Percentiles rank a stretch among this genome's conserved stretches.
These are phyloP conservation scores for Alternaria arborescens DNA, from an alignment of 2,329 filamentous ascomycete genomes.

Conservation along the genomic window DNA sequence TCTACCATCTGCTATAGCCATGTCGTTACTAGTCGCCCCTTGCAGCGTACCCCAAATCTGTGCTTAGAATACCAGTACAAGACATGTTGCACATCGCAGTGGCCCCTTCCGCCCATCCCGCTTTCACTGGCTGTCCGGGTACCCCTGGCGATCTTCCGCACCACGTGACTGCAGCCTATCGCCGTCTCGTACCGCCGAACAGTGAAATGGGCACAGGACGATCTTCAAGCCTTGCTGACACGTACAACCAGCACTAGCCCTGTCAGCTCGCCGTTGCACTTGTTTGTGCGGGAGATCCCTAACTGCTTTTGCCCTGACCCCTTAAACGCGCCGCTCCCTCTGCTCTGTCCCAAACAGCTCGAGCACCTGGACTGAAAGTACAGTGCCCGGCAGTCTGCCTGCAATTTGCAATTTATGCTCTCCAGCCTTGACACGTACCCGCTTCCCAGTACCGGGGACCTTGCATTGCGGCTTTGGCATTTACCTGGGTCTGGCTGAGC, in stretches of 20 bases:
- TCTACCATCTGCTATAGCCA: background rate
- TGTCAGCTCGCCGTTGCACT: conserved; percentile 16
- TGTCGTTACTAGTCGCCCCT: background rate
- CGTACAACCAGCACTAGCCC: conserved; percentile 28
- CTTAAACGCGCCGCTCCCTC: conserved; percentile 24
- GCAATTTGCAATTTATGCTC: conserved; percentile 18
- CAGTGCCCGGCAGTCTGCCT: conserved; percentile 1
- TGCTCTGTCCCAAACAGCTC: conserved; percentile 14
- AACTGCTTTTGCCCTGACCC: conserved; percentile 20
- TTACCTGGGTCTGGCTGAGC: conserved; percentile 13
- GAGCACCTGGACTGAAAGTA: conserved; percentile 12
- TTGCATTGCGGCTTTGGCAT: conserved; percentile 12
- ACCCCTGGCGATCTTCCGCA: conserved; percentile 24
- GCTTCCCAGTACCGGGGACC: conserved; percentile 7
- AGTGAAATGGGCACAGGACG: conserved; percentile 16
- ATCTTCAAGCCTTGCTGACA: conserved; percentile 33
- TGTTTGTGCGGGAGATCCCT: conserved; percentile 6
- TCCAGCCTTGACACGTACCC: conserved; percentile 3
- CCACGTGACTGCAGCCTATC: conserved; percentile 17
- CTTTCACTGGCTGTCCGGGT: conserved; percentile 8
- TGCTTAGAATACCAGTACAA: background rate
- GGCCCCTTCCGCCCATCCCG: conserved; percentile 3
- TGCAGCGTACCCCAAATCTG: background rate
- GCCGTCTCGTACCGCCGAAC: conserved; percentile 18
- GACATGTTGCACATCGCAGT: conserved; percentile 5